Base-by-base conservation (phyloP, 176 grass and related monocot species). In the Musa schizocarpa region DNA sequence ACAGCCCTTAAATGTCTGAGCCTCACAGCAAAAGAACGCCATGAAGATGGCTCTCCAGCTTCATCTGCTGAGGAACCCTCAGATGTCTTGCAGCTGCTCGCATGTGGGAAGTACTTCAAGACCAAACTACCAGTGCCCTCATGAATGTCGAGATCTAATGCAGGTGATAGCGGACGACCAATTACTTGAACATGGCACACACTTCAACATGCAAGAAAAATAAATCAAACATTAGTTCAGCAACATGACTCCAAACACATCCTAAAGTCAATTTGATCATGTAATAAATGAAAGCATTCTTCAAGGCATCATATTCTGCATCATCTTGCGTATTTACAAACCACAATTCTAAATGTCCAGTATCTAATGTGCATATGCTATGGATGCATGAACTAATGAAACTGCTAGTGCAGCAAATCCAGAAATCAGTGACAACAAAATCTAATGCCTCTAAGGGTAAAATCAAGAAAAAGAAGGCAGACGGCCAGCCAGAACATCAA, bases 111-210 rank as follows among this genome's bases (percentile, higher is more conserved):
- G 81, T 94, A 89, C 82, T 88, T 91, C 68, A 99, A 86, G 80
- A 82, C 50, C 0, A 72, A 74, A n/a, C 69, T 55, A 27, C 53
- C 82, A 23, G 66, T 69, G 20, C 50, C 65, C 14, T 78, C 25
- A 4, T 54, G 82, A 53, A 73, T 54, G 52, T 94, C 81, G 26
- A 87, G 78, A 64, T 53, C 87, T 71, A 91, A 80, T 26, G 72
- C 74, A 55, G 88, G 88, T 27, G 86, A 91, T 13, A 94, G 82
- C 0, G 83, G 81, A 29, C 80, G 80, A 16, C 95, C 95, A 11
- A 81, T 76, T 69, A 94, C 88, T 86, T 99, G 59, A 51, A 84
- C 88, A 86, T 94, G 88, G 74, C 86, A 82, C 26, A 94, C 52
- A 55, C 95, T 99, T 78, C 29, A 58, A 79, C 59, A 78, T 8